These are phyloP conservation scores for Dothideomycetidae sp. DNA, from an alignment of 2,329 filamentous ascomycete genomes.

Conservation along the genomic window DNA sequence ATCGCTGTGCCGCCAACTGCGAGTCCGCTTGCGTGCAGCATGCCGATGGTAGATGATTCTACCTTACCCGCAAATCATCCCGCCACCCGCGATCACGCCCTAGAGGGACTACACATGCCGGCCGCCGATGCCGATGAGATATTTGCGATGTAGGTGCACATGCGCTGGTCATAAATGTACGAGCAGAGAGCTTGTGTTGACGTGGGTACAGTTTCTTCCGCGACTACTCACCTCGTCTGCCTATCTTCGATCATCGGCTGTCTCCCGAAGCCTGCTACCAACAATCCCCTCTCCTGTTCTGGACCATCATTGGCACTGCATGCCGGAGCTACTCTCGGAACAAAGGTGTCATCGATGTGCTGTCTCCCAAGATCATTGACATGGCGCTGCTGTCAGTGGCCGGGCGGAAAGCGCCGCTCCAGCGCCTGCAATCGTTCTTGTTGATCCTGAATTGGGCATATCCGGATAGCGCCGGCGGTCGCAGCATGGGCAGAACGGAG, in stretches of 20 bases:
- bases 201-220: neutral
- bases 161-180: no score
- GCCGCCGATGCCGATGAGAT: neutral
- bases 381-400: neutral
- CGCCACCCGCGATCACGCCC: no score
- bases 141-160: neutral
- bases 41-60: no score
- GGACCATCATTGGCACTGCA: neutral
- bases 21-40: no score
- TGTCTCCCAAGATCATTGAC: neutral
- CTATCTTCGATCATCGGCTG: neutral
- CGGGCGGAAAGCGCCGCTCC: neutral
- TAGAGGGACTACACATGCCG: neutral
- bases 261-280: neutral
- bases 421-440: neutral
- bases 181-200: no score
- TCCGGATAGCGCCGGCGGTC: neutral
- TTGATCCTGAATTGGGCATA: neutral
- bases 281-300: neutral
- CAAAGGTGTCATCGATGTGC: neutral
- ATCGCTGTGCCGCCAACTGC: no score
- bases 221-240: neutral
- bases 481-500: neutral
- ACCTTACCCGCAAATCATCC: no score
- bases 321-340: neutral